phyloP scores from a whole-genome alignment of 352 stramenopile species.

The Pythium oligandrum region DNA sequence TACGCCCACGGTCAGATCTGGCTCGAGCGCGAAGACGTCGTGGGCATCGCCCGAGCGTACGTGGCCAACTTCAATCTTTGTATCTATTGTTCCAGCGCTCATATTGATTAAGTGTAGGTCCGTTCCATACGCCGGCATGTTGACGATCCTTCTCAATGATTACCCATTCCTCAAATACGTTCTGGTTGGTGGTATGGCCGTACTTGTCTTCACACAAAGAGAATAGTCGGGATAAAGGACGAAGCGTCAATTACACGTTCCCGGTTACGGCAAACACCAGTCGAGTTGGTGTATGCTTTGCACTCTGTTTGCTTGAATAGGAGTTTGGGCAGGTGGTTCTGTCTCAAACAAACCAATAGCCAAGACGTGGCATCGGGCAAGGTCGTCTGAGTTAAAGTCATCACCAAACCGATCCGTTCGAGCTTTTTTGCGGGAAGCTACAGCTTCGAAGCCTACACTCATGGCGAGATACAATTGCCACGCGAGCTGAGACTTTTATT shows the following conservation, averaged over 20 bases:
- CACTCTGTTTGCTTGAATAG: not conserved
- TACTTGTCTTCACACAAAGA: conserved; percentile 79
- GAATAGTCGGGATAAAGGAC: conserved; percentile 28
- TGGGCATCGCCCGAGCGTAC: conserved; percentile 93
- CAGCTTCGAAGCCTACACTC: too few species aligned
- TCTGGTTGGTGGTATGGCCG: conserved; percentile 69
- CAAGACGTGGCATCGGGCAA: not conserved
- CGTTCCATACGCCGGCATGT: conserved; percentile 97
- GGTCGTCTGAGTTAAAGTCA: too few species aligned
- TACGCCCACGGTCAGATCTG: conserved; percentile 98
- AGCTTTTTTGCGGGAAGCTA: too few species aligned
- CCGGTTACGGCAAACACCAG: not conserved
- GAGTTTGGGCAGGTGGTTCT: not conserved
- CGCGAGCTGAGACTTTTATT: too few species aligned
- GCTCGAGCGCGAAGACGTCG: conserved; percentile 97
- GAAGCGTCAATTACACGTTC: not conserved
- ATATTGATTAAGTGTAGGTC: conserved; percentile 44
- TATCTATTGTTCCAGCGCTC: not conserved
- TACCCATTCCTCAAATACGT: conserved; percentile 96
- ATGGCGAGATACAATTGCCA: too few species aligned
- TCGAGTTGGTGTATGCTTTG: not conserved
- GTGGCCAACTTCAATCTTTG: conserved; percentile 11
- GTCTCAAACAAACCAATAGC: not conserved
- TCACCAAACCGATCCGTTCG: too few species aligned
- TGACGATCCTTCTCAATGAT: conserved; percentile 99